Evolutionary conservation across 2,329 filamentous ascomycete genomes (phyloP), one percentile per base, ranked within the genome.

Genomic region (Botrytis fragariae): DNA sequence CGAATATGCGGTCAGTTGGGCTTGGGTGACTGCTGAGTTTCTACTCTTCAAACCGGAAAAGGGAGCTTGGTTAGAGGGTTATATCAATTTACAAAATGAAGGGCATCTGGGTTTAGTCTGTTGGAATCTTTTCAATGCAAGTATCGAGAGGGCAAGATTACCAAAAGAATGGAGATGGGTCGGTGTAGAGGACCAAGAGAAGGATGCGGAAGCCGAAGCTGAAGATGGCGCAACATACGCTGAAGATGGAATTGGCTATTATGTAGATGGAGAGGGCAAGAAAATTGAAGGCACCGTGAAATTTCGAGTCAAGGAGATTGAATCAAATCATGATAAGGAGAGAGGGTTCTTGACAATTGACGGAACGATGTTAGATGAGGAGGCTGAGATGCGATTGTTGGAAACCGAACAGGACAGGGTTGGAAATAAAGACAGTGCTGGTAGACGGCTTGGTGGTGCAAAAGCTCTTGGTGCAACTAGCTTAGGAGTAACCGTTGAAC

Each of bases 51-150:
- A 92, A 45, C 95, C 96, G 0, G 85, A 87, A 71, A 88, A 89
- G 63, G 93, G 93, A 51, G 89, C 90, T 14, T 90, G 88, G 82
- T 87, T 98, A 80, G 91, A 95, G 77, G 96, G 94, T 18, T 91
- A 87, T 77, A 88, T 98, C 72, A 96, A 95, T 79, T 86, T 98
- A 44, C 93, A 97, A 81, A 95, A 92, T 65, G 93, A 96, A 78
- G 94, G 93, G 10, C 94, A 98, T 80, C 87, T 99, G 10, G 95
- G 95, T 32, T 88, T 98, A 4, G 90, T 97, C 18, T 96, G 94
- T 81, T 95, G 94, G 83, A 95, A 95, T 82, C 89, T 94, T 77
- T 98, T 98, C 86, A 97, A 96, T 77, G 93, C 95, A 1, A 93
- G 92, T 61, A 93, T 99, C 74, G 92, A 95, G 78, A 87, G 91